Evolutionary conservation across 208 protist genomes (phyloP), one percentile per base, ranked within the genome.

Genomic region (Wallacemonas sp.): DNA sequence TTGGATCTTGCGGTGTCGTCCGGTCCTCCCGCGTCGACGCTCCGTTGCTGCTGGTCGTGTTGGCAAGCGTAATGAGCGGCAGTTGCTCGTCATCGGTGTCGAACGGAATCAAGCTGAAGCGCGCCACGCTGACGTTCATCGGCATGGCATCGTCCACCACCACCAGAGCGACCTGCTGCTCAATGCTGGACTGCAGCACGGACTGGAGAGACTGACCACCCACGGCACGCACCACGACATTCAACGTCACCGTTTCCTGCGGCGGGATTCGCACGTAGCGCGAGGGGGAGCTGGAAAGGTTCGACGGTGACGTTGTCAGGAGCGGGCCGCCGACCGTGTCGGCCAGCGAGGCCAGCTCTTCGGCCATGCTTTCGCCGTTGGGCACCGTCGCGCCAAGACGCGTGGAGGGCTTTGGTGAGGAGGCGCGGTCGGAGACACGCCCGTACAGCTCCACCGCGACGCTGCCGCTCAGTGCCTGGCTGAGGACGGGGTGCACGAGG

Each of bases 81-180:
- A 49, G 39, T 14, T 65, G 39, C 44, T 65, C 61, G 25, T 50
- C 38, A 12, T 65, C 61, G 31, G 39, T 42, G 16, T 54, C 61
- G 18, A 65, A 54, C 10, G 61, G 61, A 4, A 42, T 65, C 25
- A 86, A 65, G 42, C 65, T 80, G n/a, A 96, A 75, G n/a, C 85
- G 84, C 11, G 81, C 76, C 0, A 85, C 67, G 49, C 57, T 67
- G 11, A 80, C 66, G 67, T 82, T 91, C 72, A 80, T 87, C 2
- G 83, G 68, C n/a, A 90, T 81, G 57, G 77, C 83, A 45, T 93
- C 77, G 70, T 96, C 90, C 54, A 92, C 74, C 3, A 91, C 69
- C 4, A 75, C 84, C 7, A 96, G 46, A 16, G 74, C 79, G 38
- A 93, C 74, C 14, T 63, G 73, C 74, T 92, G 78, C 73, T 96